These are phyloP conservation scores for Hypoxylon sp. DNA, from an alignment of 2,329 filamentous ascomycete species.

Conservation along the genomic window DNA sequence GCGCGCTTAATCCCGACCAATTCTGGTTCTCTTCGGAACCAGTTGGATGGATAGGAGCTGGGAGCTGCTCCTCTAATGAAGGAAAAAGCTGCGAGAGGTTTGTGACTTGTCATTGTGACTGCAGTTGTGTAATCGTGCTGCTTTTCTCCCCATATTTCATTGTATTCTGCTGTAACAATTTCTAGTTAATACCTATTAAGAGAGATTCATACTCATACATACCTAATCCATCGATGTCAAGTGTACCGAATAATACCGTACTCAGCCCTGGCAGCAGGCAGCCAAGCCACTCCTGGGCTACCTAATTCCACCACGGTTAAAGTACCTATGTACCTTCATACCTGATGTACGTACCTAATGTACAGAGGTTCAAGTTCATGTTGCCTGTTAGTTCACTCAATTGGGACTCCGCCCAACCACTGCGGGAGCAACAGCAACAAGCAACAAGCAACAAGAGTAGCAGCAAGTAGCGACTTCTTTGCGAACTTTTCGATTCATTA, in stretches of 20 bases:
- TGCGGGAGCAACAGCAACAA: slow-evolving; percentile 3
- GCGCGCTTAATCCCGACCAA: slow-evolving; percentile 46
- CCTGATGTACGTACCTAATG: neutral
- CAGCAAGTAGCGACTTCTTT: neutral
- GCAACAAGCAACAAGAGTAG: neutral
- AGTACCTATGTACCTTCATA: neutral
- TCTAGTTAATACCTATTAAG: neutral
- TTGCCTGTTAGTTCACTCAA: slow-evolving; percentile 16
- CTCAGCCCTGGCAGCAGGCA: slow-evolving; percentile 5
- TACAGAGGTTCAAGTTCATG: neutral
- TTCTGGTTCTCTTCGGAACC: slow-evolving; percentile 28
- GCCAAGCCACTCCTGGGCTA: slow-evolving; percentile 11
- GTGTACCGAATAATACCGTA: neutral
- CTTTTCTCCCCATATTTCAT: neutral
- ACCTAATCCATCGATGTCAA: neutral
- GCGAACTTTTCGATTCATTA: slow-evolving; percentile 15
- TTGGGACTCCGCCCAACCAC: slow-evolving; percentile 18
- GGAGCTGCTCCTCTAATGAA: slow-evolving; percentile 26
- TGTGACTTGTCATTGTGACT: slow-evolving; percentile 12
- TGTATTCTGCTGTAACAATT: neutral
- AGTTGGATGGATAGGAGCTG: slow-evolving; percentile 36
- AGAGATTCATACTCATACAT: neutral
- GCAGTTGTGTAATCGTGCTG: slow-evolving; percentile 15
- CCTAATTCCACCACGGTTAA: slow-evolving; percentile 10
- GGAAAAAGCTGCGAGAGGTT: slow-evolving; percentile 15